Evolutionary conservation across 2,329 filamentous ascomycete species (phyloP).

Genomic region (Exophiala sideris): DNA sequence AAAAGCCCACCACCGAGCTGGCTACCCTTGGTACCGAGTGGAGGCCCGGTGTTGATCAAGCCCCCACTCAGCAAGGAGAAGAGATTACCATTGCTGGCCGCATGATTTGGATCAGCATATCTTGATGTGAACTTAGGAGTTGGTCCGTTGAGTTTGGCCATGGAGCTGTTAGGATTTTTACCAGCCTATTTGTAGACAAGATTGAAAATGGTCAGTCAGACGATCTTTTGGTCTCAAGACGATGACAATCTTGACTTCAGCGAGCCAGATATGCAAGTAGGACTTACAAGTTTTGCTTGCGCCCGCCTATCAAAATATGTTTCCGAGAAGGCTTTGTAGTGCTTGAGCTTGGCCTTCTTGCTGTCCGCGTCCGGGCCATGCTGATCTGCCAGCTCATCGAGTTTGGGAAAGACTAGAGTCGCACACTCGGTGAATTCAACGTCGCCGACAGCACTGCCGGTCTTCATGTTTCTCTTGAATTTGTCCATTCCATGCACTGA

Average conservation of each 20-base stretch:
- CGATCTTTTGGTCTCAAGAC: too few relatives aligned
- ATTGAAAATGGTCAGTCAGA: not conserved
- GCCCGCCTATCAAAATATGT: constrained; percentile 50
- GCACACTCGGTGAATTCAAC: constrained; percentile 44
- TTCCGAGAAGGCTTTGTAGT: constrained; percentile 36
- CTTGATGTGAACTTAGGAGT: constrained; percentile 42
- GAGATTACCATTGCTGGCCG: constrained; percentile 48
- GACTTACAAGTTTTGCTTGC: constrained; percentile 38
- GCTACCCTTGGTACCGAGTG: not conserved
- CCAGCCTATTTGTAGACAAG: not conserved
- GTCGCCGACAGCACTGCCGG: constrained; percentile 33
- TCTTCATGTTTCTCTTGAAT: constrained; percentile 8
- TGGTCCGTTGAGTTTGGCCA: constrained; percentile 31
- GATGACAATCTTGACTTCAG: too few relatives aligned
- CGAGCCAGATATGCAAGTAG: too few relatives aligned
- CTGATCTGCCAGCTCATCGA: constrained; percentile 2
- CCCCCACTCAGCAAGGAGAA: constrained; percentile 48
- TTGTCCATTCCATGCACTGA: constrained; percentile 1
- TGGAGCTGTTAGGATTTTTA: constrained; percentile 41
- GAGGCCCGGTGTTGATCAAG: not conserved
- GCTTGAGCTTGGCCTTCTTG: constrained; percentile 25
- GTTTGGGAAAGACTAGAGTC: constrained; percentile 45
- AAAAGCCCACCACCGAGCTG: constrained; percentile 7
- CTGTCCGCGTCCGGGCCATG: constrained; percentile 6
- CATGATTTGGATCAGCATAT: constrained; percentile 52